Percentiles rank a stretch among this genome's conserved stretches.
phyloP scores from a whole-genome alignment of 371 early-diverging fungal genomes.

The Syncephalastrum sp. region DNA sequence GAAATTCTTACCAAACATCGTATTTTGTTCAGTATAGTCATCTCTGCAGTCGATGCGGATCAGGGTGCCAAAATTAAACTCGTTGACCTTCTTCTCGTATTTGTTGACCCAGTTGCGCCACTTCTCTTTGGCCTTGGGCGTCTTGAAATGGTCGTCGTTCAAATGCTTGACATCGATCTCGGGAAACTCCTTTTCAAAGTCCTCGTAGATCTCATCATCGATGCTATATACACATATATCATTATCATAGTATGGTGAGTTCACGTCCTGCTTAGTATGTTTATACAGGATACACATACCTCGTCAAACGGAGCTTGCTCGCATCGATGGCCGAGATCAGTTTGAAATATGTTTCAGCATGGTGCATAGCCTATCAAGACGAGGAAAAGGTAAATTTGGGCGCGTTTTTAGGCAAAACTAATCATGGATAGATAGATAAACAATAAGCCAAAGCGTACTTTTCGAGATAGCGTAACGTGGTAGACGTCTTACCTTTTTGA shows the following conservation, averaged over 20 bases:
- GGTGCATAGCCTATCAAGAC: constrained; percentile 71
- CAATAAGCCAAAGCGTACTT: constrained; percentile 5
- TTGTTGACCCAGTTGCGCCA: constrained; percentile 86
- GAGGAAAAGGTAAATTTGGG: constrained; percentile 1
- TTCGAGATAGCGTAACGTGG: not conserved
- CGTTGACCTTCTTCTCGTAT: constrained; percentile 83
- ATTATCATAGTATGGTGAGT: too few species aligned
- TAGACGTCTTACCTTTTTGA: constrained; percentile 3
- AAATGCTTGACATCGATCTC: constrained; percentile 63
- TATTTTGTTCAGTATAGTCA: constrained; percentile 82
- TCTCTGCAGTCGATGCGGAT: constrained; percentile 73
- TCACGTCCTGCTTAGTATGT: too few species aligned
- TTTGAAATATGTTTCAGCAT: constrained; percentile 91
- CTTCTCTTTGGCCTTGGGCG: constrained; percentile 76
- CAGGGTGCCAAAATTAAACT: constrained; percentile 91
- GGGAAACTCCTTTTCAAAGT: constrained; percentile 75
- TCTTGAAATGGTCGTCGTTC: constrained; percentile 76
- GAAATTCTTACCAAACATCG: constrained; percentile 76
- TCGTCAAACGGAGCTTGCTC: constrained; percentile 75
- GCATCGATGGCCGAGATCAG: constrained; percentile 70
- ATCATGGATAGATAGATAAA: not conserved
- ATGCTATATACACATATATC: constrained; percentile 39
- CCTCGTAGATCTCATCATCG: constrained; percentile 81
- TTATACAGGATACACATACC: constrained; percentile 34
- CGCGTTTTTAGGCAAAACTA: not conserved